Conservation (phyloP, 2,329 filamentous ascomycete species). For the Penicillium griseofulvum region DNA sequence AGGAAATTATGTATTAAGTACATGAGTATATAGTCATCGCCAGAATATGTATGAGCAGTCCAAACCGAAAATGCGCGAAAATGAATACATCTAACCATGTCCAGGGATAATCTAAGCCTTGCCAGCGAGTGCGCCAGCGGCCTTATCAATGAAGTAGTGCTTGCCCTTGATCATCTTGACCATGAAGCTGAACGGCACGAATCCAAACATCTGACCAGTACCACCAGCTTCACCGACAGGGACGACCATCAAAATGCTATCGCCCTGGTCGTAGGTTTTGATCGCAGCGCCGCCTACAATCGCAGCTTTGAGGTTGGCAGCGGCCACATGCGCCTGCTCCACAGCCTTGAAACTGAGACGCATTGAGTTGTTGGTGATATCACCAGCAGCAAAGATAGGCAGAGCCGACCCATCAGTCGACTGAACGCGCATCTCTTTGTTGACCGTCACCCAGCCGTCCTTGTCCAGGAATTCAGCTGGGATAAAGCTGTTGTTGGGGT, state of each 20-base stretch:
- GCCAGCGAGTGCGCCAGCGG: conserved; percentile 12
- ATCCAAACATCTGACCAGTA: conserved; percentile 36
- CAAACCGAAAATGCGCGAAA: neutral
- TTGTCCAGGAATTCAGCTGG: conserved; percentile 48
- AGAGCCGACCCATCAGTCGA: conserved; percentile 9
- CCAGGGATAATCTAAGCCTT: conserved; percentile 8
- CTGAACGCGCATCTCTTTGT: conserved; percentile 35
- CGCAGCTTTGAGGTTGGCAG: conserved; percentile 28
- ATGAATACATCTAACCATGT: neutral
- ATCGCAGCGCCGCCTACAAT: conserved; percentile 21
- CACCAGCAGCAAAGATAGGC: conserved; percentile 32
- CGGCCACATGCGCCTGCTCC: conserved; percentile 28
- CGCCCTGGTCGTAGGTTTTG: conserved; percentile 24
- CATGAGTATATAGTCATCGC: neutral
- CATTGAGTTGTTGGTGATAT: conserved; percentile 30
- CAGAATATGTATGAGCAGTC: neutral
- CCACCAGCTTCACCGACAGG: conserved; percentile 28
- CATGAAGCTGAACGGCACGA: conserved; percentile 40
- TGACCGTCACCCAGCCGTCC: conserved; percentile 50
- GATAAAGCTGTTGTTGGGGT: conserved; percentile 54
- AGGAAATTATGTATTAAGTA: conserved; percentile 8
- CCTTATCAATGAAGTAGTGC: conserved; percentile 40
- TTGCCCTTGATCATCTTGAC: conserved; percentile 46
- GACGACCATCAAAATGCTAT: conserved; percentile 29
- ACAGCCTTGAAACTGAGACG: conserved; percentile 27